phyloP scores from a whole-genome alignment of 1,139 yeast genomes.

The Hemisphaericaspora xylanilytica region DNA sequence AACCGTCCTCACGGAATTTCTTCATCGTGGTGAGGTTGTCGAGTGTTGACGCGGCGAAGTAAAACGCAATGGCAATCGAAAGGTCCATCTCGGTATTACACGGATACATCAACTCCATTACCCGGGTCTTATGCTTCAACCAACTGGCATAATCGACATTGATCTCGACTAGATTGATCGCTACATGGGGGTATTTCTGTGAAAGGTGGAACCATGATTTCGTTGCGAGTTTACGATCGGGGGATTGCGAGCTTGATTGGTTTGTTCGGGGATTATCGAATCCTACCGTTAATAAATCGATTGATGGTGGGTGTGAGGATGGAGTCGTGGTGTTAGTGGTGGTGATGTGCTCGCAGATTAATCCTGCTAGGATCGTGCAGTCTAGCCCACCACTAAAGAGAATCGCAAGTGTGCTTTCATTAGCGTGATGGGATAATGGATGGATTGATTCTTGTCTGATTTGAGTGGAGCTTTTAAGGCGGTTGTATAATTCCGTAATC shows the following conservation, averaged over 20 bases:
- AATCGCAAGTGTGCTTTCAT: slow-evolving; percentile 50
- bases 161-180: slow-evolving; percentile 58
- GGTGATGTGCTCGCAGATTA: slow-evolving; percentile 29
- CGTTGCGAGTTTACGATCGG: slow-evolving; percentile 75
- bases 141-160: slow-evolving; percentile 72
- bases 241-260: slow-evolving; percentile 59
- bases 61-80: slow-evolving; percentile 91
- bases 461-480: slow-evolving; percentile 40
- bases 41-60: slow-evolving; percentile 61
- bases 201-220: slow-evolving; percentile 57
- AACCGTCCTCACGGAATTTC: slow-evolving; percentile 14
- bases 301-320: too few species aligned
- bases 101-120: slow-evolving; percentile 72
- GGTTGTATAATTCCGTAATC: slow-evolving; percentile 19
- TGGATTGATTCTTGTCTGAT: slow-evolving; percentile 57
- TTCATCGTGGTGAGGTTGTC: slow-evolving; percentile 26
- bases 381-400: slow-evolving; percentile 94
- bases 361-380: slow-evolving; percentile 71
- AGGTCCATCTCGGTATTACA: slow-evolving; percentile 91
- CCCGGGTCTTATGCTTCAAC: slow-evolving; percentile 48
- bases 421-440: slow-evolving; percentile 42
- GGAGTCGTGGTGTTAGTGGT: too few species aligned
- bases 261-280: slow-evolving; percentile 87
- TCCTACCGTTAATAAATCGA: slow-evolving; percentile 89
- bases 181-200: slow-evolving; percentile 28